Base-by-base conservation (phyloP, 345 rosid species). In the Hypericum androsaemum region DNA sequence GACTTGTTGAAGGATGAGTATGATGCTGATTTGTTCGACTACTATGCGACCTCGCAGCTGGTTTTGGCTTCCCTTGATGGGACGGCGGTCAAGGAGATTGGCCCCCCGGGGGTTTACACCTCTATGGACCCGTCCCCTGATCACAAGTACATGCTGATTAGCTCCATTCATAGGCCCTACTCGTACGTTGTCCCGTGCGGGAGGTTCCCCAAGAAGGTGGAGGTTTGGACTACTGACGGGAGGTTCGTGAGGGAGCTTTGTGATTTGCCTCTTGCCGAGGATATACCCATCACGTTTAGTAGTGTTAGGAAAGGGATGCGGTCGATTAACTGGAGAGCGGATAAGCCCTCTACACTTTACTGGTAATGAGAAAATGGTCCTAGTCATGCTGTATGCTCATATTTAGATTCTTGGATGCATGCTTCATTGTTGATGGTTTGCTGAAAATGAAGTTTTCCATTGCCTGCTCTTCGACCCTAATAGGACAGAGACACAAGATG, bases 401-500 rank as follows among this genome's bases (percentile, higher is more conserved):
- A 40, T 7, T 10, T 22, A 22, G 32, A 22, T 22, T 22, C 32
- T 22, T 22, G 32, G 32, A 22, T 22, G 32, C 32, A 22, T 22
- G 32, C 32, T 22, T 22, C 4, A 22, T 22, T 22, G 32, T 22
- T 22, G 32, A 22, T 22, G 32, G 1, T 22, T 22, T 22, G 32
- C 32, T 22, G 32, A 22, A 22, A 22, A 22, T 22, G 32, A 22
- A 22, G 32, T 1, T 22, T 22, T 22, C 32, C 32, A 22, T 22
- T 22, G 4, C 32, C 49, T 47, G 4, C 43, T 65, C 35, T 58
- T 37, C 44, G 53, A 64, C 53, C 52, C 45, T 60, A 41, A 44
- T 59, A 90, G 96, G 98, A 90, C 76, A 42, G 98, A 92, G 83
- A 85, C 98, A 47, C 98, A 92, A 76, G 98, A 92, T 69, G 94